Base-by-base conservation (phyloP, 2,329 filamentous ascomycete genomes). In the Raffaelea ambrosiae region DNA sequence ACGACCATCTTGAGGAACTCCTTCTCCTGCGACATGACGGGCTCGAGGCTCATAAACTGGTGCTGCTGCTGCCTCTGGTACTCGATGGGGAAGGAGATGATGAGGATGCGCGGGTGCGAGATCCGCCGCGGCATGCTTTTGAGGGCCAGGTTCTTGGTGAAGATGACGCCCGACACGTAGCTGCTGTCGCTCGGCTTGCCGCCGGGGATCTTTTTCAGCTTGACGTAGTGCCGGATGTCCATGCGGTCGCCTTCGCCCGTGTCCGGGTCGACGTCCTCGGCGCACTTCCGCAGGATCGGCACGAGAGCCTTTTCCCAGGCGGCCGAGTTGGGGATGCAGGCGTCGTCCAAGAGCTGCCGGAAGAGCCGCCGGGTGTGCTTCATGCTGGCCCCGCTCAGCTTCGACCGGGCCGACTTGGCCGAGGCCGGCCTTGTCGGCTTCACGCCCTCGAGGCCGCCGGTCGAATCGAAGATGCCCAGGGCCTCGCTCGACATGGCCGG, bases 1-100 rank as follows among this genome's bases (percentile, higher is more conserved):
- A 98, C 89, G 48, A 98, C 79, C 59, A 95, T 93, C 56, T 85
- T 80, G 22, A 98, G 71, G 56, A 93, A 98, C 60, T 98, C 93
- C 55, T 87, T 85, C 66, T 98, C 94, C 63, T 98, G 93, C 48
- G 91, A 86, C 57, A 98, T 95, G 48, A 98, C 89, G 36, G 91
- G 91, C 58, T 97, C 89, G 44, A 98, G 70, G 58, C 93, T 98
- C 90, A 98, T 96, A 63, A 98, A 97, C 62, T 97, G 90, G 53
- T 88, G 79, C 63, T 76, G 73, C 60, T 91, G 84, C 57, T 96
- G 89, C 36, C 93, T 81, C 50, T 94, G 88, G 63, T 98, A 98
- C 62, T 98, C 93, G 49, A 98, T 88, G 0, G 93, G 83, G 60
- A 98, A 98, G 0, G 89, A 91, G 49, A 98, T 84, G 54, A 98